Conservation (phyloP, 345 rosid species). For the Luvunga scandens region DNA sequence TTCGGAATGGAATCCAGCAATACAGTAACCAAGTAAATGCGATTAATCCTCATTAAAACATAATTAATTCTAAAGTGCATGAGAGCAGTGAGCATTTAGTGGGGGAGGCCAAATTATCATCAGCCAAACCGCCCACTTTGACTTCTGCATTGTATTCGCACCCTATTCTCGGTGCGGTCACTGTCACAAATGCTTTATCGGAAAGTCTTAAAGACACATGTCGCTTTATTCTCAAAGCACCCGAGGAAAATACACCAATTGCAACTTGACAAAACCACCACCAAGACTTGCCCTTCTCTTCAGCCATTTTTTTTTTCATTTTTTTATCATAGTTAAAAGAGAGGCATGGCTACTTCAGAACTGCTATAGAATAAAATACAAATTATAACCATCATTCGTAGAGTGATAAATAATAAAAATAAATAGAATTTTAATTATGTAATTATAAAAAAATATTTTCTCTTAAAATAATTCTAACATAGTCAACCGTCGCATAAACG, state of each 20-base stretch:
- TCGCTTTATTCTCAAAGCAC: neutral
- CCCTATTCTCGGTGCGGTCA: neutral
- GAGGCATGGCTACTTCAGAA: no score
- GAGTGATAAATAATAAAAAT: no score
- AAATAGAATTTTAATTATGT: no score
- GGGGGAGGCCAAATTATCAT: neutral
- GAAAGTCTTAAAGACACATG: neutral
- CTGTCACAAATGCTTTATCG: neutral
- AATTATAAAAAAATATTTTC: no score
- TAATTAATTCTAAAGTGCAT: neutral
- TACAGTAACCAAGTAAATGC: neutral
- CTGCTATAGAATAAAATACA: no score
- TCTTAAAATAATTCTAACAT: no score
- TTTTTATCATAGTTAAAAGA: neutral
- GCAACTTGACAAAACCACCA: neutral
- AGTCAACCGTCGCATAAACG: slow-evolving; percentile 20
- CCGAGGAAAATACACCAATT: neutral
- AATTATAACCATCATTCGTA: no score
- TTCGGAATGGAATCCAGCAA: neutral
- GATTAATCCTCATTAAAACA: neutral
- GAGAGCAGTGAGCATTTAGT: neutral
- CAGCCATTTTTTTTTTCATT: no score
- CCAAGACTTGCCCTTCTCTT: neutral
- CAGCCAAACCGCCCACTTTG: slow-evolving; percentile 6
- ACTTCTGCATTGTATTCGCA: neutral